Conservation (phyloP, 306 rosid species). For the Lathyrus sativus region DNA sequence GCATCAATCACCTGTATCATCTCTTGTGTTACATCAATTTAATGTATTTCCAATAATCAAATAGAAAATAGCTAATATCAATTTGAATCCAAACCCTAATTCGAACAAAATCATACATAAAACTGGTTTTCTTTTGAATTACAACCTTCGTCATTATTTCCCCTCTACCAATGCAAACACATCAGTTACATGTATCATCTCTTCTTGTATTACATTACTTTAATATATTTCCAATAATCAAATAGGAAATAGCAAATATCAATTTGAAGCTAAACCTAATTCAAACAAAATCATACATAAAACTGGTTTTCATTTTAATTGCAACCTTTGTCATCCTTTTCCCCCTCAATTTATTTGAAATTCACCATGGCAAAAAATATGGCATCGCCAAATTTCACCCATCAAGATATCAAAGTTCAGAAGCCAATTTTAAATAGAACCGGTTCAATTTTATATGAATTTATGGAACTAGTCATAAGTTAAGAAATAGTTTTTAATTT, state of each 20-base stretch:
- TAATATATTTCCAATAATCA: slow-evolving; percentile 29
- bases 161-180: slow-evolving; percentile 66
- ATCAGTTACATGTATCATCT: slow-evolving; percentile 74
- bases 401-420: not conserved
- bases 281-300: slow-evolving; percentile 11
- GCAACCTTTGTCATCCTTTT: slow-evolving; percentile 17
- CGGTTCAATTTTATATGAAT: slow-evolving; percentile 15
- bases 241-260: slow-evolving; percentile 25
- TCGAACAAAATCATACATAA: not conserved
- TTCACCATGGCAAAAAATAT: not conserved
- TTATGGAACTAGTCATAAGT: slow-evolving; percentile 26
- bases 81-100: not conserved
- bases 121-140: slow-evolving; percentile 15
- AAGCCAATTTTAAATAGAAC: slow-evolving; percentile 12
- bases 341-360: slow-evolving; percentile 23
- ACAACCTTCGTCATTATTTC: slow-evolving; percentile 16
- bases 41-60: slow-evolving; percentile 29
- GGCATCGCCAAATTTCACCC: slow-evolving; percentile 1
- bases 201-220: slow-evolving; percentile 38
- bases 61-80: slow-evolving; percentile 25
- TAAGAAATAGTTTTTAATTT: slow-evolving; percentile 26
- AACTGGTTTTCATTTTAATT: slow-evolving; percentile 18
- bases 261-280: not conserved
- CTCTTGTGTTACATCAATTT: slow-evolving; percentile 38
- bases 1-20: slow-evolving; percentile 89